Percentiles rank a stretch among this genome's conserved stretches.
phyloP scores from a whole-genome alignment of 2,329 filamentous ascomycete genomes.

The Neonectria punicea region DNA sequence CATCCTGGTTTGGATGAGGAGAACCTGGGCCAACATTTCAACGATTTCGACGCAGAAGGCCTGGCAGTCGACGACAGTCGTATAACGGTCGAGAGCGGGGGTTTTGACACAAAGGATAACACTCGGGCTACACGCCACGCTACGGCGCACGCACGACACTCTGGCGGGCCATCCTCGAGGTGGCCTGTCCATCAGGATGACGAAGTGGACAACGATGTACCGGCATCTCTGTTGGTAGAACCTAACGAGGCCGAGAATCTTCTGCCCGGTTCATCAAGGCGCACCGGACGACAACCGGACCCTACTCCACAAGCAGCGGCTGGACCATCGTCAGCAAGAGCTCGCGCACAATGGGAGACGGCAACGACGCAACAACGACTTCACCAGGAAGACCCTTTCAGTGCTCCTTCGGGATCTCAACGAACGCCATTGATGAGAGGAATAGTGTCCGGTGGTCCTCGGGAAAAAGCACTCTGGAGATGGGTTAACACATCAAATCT shows the following conservation, averaged over 20 bases:
- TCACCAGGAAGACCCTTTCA: slow-evolving; percentile 53
- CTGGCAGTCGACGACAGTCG: slow-evolving; percentile 59
- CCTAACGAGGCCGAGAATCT: slow-evolving; percentile 48
- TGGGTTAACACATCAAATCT: slow-evolving; percentile 93
- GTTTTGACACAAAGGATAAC: slow-evolving; percentile 36
- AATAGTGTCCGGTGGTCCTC: slow-evolving; percentile 48
- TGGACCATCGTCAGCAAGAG: slow-evolving; percentile 56
- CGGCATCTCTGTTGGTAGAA: slow-evolving; percentile 71
- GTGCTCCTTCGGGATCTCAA: slow-evolving; percentile 29
- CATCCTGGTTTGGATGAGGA: slow-evolving; percentile 62
- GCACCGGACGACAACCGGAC: slow-evolving; percentile 23
- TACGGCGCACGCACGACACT: slow-evolving; percentile 28
- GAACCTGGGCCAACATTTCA: slow-evolving; percentile 63
- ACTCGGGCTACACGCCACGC: slow-evolving; percentile 19
- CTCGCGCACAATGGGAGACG: slow-evolving; percentile 65
- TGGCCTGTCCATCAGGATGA: slow-evolving; percentile 58
- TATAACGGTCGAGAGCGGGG: slow-evolving; percentile 53
- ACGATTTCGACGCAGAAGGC: slow-evolving; percentile 60
- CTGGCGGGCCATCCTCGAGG: slow-evolving; percentile 27
- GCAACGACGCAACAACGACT: slow-evolving; percentile 62
- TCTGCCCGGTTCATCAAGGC: slow-evolving; percentile 32
- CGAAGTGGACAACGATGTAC: slow-evolving; percentile 67
- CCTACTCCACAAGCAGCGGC: slow-evolving; percentile 37
- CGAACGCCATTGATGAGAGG: slow-evolving; percentile 45
- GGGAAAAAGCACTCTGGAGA: slow-evolving; percentile 87